Evolutionary conservation across 305 asterid species (phyloP).

Genomic region (Andrographis paniculata): DNA sequence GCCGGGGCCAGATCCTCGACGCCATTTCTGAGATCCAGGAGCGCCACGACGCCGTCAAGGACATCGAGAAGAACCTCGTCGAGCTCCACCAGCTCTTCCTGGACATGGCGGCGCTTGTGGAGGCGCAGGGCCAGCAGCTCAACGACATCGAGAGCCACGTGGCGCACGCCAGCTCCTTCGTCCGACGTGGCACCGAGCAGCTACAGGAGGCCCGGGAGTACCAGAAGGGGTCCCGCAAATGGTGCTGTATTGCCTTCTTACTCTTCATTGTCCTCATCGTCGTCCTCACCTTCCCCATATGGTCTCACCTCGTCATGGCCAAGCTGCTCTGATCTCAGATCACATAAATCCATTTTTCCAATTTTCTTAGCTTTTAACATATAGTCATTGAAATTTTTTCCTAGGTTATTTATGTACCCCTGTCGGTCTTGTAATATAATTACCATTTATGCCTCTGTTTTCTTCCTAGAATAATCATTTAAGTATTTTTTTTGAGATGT

Average conservation of each 20-base stretch:
- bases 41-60: constrained; percentile 70
- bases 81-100: constrained; percentile 78
- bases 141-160: constrained; percentile 67
- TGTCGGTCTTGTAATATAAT: too few species aligned
- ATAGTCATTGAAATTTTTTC: too few species aligned
- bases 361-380: too few species aligned
- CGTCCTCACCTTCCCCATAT: constrained; percentile 42
- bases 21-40: constrained; percentile 68
- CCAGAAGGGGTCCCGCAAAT: constrained; percentile 64
- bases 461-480: too few species aligned
- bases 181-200: constrained; percentile 63
- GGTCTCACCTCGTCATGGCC: constrained; percentile 31
- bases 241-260: constrained; percentile 45
- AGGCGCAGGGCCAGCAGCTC: constrained; percentile 70
- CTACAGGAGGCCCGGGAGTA: constrained; percentile 52
- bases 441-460: too few species aligned
- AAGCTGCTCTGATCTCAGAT: not conserved
- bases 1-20: constrained; percentile 58
- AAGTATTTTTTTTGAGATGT: too few species aligned
- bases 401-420: too few species aligned
- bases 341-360: too few species aligned
- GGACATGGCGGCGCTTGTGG: constrained; percentile 76
- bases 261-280: constrained; percentile 36
- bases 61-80: constrained; percentile 59
- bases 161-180: constrained; percentile 71